A percentile compares a stretch with the other conserved stretches of the same genome.
phyloP scores from a whole-genome alignment of 1,139 yeast species.

The Hemisphaericaspora subhashii region DNA sequence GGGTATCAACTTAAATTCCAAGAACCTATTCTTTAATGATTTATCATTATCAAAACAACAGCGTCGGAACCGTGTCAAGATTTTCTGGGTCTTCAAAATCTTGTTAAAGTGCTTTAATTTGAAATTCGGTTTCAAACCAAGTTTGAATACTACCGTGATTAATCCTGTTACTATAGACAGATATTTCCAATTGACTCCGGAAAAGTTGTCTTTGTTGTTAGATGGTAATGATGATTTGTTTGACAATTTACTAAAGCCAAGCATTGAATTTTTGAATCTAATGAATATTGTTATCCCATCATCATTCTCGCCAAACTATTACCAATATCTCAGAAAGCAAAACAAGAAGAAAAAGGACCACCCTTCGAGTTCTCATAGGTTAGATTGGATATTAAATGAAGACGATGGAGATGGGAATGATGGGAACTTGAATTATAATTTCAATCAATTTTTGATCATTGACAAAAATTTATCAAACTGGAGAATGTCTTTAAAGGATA shows the following conservation, averaged over 20 bases:
- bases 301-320: slow-evolving; percentile 50
- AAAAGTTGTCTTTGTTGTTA: slow-evolving; percentile 40
- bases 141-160: slow-evolving; percentile 48
- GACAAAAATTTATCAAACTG: slow-evolving; percentile 46
- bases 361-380: slow-evolving; percentile 11
- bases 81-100: slow-evolving; percentile 62
- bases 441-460: slow-evolving; percentile 44
- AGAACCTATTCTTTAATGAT: slow-evolving; percentile 48
- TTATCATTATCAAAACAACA: slow-evolving; percentile 38
- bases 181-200: slow-evolving; percentile 49
- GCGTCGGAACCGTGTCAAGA: slow-evolving; percentile 52
- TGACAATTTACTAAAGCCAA: slow-evolving; percentile 40
- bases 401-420: slow-evolving; percentile 54
- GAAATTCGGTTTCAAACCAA: slow-evolving; percentile 51
- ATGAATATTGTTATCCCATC: slow-evolving; percentile 50
- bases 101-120: slow-evolving; percentile 51
- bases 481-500: slow-evolving; percentile 40
- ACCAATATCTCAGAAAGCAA: slow-evolving; percentile 42
- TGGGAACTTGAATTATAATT: slow-evolving; percentile 50
- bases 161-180: slow-evolving; percentile 52
- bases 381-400: slow-evolving; percentile 50
- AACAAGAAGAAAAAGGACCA: slow-evolving; percentile 25
- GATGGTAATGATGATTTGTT: slow-evolving; percentile 36
- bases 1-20: slow-evolving; percentile 48
- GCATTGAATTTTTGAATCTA: slow-evolving; percentile 46